Evolutionary conservation across 2,329 filamentous ascomycete species (phyloP).

Genomic region (Knoxdaviesia proteae): DNA sequence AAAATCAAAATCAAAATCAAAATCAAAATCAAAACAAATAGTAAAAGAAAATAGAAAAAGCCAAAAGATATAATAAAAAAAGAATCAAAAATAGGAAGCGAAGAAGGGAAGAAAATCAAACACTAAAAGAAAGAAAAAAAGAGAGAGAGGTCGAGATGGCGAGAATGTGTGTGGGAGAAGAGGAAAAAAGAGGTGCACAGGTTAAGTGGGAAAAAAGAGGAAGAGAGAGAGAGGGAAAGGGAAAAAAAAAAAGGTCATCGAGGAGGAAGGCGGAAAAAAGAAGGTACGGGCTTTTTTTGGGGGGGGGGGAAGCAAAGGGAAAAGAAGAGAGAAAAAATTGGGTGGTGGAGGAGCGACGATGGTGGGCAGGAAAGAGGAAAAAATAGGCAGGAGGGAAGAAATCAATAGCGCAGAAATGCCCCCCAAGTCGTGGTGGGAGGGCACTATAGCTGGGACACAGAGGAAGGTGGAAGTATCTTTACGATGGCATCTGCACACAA

Average conservation of each 20-base stretch:
- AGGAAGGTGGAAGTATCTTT: no score
- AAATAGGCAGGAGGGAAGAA: background rate
- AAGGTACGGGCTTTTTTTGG: background rate
- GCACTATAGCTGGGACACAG: no score
- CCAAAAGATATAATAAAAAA: background rate
- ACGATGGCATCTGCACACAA: no score
- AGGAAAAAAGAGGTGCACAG: constrained; percentile 4
- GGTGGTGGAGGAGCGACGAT: no score
- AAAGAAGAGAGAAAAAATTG: no score
- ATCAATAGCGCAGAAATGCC: no score
- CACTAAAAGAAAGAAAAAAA: background rate
- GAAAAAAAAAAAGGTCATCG: constrained; percentile 2
- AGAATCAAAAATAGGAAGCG: background rate
- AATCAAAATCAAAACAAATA: background rate
- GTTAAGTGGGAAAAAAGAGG: constrained; percentile 5
- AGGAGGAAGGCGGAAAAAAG: constrained; percentile 4
- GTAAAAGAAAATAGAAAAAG: background rate
- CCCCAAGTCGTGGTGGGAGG: no score
- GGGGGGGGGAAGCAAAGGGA: no score
- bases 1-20: background rate
- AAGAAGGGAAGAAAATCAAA: constrained; percentile 1
- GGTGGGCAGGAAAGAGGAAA: background rate
- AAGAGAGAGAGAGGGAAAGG: constrained; percentile 3
- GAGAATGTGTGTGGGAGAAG: constrained; percentile 1
- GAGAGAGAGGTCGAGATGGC: background rate